Conservation (phyloP, 345 rosid genomes). For the Eucalyptus marginata region DNA sequence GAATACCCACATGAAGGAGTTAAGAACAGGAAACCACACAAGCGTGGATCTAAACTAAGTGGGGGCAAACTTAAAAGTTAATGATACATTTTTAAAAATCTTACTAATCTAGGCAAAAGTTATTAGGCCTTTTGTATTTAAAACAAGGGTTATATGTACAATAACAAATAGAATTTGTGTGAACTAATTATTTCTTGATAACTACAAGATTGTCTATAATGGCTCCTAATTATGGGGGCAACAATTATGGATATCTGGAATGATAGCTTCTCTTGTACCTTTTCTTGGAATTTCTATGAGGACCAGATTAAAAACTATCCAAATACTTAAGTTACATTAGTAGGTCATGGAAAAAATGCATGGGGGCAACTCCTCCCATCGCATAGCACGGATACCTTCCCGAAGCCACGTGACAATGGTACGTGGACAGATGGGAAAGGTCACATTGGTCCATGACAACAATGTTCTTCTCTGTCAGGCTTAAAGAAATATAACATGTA, state of each 20-base stretch:
- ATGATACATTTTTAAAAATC: not conserved
- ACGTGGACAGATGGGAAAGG: not conserved
- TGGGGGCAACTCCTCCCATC: not conserved
- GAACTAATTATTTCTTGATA: not conserved
- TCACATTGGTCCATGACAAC: not conserved
- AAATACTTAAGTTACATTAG: not conserved
- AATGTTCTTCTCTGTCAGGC: not conserved
- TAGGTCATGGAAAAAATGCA: not conserved
- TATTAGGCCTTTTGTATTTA: not conserved
- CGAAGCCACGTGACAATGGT: not conserved
- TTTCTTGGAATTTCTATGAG: not conserved
- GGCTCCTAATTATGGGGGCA: not conserved
- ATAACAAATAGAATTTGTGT: not conserved
- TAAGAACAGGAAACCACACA: not conserved
- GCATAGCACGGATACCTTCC: not conserved
- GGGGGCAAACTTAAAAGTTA: not conserved
- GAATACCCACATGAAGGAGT: constrained; percentile 1
- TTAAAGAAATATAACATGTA: not conserved
- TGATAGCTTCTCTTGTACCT: not conserved
- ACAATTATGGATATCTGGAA: not conserved
- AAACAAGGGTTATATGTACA: not conserved
- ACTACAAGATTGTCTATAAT: not conserved
- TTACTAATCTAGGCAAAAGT: not conserved
- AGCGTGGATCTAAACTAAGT: not conserved
- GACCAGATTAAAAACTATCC: not conserved